phyloP scores from a whole-genome alignment of 73 alveolate genomes.

The Symbiodinium pilosum region DNA sequence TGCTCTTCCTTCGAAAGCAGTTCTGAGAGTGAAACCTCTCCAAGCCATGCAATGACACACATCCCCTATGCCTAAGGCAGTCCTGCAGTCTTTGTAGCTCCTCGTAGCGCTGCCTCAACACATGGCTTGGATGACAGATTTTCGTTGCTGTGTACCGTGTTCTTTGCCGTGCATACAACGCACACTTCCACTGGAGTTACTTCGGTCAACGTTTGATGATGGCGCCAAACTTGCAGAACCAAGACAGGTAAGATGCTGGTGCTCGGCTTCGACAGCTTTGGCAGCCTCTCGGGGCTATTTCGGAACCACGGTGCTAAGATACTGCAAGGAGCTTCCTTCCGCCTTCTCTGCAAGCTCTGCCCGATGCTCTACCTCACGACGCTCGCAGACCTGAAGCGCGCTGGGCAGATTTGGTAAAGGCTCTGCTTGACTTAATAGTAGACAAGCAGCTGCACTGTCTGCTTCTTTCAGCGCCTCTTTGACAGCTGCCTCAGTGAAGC shows the following conservation, averaged over 20 bases:
- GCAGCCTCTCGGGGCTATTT: not conserved
- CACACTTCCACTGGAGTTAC: not conserved
- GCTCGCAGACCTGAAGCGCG: not conserved
- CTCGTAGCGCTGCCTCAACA: not conserved
- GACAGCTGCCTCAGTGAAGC: not conserved
- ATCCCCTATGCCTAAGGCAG: no score
- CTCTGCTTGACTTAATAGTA: not conserved
- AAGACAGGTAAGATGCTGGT: not conserved
- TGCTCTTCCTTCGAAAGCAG: not conserved
- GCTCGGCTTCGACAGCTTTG: not conserved
- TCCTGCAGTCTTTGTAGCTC: not conserved
- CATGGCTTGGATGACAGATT: not conserved
- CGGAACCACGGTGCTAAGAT: no score
- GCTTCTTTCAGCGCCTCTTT: not conserved
- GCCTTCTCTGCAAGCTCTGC: not conserved
- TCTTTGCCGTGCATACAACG: not conserved
- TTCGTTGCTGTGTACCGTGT: not conserved
- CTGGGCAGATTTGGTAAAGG: not conserved
- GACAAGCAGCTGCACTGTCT: not conserved
- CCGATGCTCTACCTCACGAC: not conserved
- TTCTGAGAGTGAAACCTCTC: no score
- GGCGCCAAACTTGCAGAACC: no score
- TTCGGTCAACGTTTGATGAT: no score
- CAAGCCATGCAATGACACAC: no score
- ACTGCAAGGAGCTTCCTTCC: no score